Conservation (phyloP, 495 filamentous ascomycete genomes). For the Penicillium desertorum region DNA sequence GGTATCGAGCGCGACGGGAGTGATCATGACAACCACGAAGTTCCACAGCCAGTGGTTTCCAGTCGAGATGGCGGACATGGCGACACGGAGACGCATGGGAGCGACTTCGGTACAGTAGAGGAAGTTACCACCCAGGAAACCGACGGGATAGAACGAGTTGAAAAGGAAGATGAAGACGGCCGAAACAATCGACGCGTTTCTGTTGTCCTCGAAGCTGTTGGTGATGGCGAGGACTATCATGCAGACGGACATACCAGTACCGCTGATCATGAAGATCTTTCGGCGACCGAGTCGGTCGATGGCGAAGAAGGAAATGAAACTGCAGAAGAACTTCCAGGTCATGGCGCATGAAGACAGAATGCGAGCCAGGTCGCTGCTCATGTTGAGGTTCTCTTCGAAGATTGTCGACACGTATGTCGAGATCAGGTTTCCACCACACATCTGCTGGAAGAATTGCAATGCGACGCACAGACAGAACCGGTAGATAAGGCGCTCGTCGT, state of each 20-base stretch:
- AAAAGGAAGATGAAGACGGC: constrained; percentile 57
- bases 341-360: constrained; percentile 34
- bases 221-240: constrained; percentile 44
- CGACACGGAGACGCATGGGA: constrained; percentile 49
- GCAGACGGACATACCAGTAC: constrained; percentile 42
- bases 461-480: constrained; percentile 35
- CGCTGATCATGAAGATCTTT: constrained; percentile 48
- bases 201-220: constrained; percentile 39
- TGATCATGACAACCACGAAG: constrained; percentile 55
- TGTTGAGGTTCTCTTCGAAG: constrained; percentile 27
- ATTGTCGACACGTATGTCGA: constrained; percentile 30
- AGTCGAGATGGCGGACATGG: constrained; percentile 51
- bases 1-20: constrained; percentile 51
- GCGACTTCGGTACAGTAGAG: constrained; percentile 57
- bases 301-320: constrained; percentile 43
- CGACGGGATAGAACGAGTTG: constrained; percentile 55
- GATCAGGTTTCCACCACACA: constrained; percentile 33
- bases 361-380: constrained; percentile 19
- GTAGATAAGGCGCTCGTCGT: constrained; percentile 28
- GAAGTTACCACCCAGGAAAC: constrained; percentile 56
- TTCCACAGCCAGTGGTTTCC: constrained; percentile 52
- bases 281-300: constrained; percentile 52
- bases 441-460: constrained; percentile 40
- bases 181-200: constrained; percentile 30
- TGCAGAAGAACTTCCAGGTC: constrained; percentile 48